Conservation (phyloP, 148 eudicot genomes). For the Silene conica region DNA sequence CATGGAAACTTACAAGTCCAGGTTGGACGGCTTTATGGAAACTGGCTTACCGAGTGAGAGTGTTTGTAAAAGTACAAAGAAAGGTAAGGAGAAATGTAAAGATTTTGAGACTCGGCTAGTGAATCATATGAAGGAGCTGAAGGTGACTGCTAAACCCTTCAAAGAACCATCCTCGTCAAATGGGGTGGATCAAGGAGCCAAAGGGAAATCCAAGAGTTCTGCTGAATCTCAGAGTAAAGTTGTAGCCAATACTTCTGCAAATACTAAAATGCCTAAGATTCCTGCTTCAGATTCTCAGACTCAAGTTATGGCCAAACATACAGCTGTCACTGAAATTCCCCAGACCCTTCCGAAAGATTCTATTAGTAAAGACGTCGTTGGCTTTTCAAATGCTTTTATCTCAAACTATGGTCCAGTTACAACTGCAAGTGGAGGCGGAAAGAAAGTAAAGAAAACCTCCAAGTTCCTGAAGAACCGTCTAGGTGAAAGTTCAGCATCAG, state of each 20-base stretch:
- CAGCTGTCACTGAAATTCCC: conserved; percentile 11
- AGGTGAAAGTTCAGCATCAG: conserved; percentile 59
- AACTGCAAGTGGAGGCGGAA: conserved; percentile 33
- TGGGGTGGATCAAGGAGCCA: conserved; percentile 23
- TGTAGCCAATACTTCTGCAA: background rate
- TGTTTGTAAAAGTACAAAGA: conserved; percentile 35
- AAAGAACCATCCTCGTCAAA: conserved; percentile 48
- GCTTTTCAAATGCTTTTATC: conserved; percentile 22
- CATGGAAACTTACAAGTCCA: conserved; percentile 40
- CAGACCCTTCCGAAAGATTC: background rate
- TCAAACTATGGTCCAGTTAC: conserved; percentile 15
- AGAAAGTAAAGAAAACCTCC: conserved; percentile 53
- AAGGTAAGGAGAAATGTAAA: conserved; percentile 53
- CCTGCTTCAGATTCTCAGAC: background rate
- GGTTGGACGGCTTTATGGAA: conserved; percentile 18
- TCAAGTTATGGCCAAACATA: conserved; percentile 1
- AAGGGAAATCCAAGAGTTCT: conserved; percentile 23
- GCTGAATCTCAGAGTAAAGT: conserved; percentile 10
- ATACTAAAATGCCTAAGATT: background rate
- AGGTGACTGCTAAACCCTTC: conserved; percentile 38
- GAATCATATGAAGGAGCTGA: conserved; percentile 46
- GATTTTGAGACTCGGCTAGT: conserved; percentile 31
- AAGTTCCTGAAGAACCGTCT: conserved; percentile 62
- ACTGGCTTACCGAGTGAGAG: conserved; percentile 22
- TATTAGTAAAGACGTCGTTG: background rate